phyloP scores from a whole-genome alignment of 768 basidiomycete species.

The Boletus speciosus region DNA sequence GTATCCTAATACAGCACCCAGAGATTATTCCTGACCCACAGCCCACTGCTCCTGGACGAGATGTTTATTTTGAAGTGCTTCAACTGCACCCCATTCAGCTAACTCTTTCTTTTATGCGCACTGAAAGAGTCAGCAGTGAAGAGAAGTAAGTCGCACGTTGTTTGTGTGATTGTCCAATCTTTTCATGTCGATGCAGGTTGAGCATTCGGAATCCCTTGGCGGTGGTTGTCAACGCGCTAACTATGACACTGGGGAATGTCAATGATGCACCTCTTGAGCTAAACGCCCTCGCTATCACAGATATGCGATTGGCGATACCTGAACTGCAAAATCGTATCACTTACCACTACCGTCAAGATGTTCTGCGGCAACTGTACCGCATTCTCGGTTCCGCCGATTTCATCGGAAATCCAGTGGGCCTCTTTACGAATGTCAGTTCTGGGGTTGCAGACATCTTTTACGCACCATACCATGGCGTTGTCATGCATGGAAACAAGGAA shows the following conservation, averaged over 20 bases:
- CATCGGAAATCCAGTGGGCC: slow-evolving; percentile 91
- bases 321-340: slow-evolving; percentile 81
- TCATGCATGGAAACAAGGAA: slow-evolving; percentile 94
- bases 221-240: slow-evolving; percentile 88
- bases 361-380: slow-evolving; percentile 90
- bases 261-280: slow-evolving; percentile 93
- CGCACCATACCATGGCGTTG: slow-evolving; percentile 94
- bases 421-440: slow-evolving; percentile 97
- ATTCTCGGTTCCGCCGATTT: slow-evolving; percentile 98
- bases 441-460: slow-evolving; percentile 99
- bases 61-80: slow-evolving; percentile 93
- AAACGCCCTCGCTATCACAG: slow-evolving; percentile 92
- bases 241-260: slow-evolving; percentile 96
- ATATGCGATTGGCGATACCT: slow-evolving; percentile 83
- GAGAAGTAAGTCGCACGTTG: slow-evolving; percentile 68
- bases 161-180: not conserved
- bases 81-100: slow-evolving; percentile 93
- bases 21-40: slow-evolving; percentile 70
- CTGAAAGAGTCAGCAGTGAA: slow-evolving; percentile 88
- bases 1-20: slow-evolving; percentile 69
- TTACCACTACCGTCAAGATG: slow-evolving; percentile 92
- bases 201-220: slow-evolving; percentile 87
- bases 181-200: slow-evolving; percentile 40
- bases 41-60: slow-evolving; percentile 61
- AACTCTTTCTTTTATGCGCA: slow-evolving; percentile 94